These are phyloP conservation scores for Hypholoma sublateritium DNA, from an alignment of 768 basidiomycete species.

Conservation along the genomic window DNA sequence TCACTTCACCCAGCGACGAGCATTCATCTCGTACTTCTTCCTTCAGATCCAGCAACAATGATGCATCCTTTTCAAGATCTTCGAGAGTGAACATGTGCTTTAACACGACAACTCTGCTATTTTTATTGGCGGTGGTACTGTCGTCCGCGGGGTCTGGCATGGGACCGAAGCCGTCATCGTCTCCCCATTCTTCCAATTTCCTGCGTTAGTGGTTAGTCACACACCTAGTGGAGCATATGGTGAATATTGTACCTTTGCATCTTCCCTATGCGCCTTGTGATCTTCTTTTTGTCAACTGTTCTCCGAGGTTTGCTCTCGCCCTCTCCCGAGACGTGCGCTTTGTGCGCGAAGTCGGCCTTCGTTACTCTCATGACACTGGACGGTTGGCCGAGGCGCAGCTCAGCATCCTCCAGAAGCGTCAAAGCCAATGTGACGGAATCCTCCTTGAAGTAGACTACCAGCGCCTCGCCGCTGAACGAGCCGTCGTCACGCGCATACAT, in stretches of 20 bases:
- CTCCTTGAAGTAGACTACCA: conserved; percentile 97
- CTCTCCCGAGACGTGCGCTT: conserved; percentile 41
- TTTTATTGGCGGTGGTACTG: conserved; percentile 44
- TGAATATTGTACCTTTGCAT: conserved; percentile 74
- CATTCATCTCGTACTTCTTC: conserved; percentile 97
- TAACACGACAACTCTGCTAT: conserved; percentile 83
- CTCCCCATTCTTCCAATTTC: conserved; percentile 93
- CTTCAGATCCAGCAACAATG: conserved; percentile 88
- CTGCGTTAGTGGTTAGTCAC: conserved; percentile 36
- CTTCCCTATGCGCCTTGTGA: conserved; percentile 72
- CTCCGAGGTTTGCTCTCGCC: conserved; percentile 51
- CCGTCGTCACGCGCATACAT: conserved; percentile 90
- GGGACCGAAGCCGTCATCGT: conserved; percentile 90
- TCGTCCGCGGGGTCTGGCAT: conserved; percentile 56
- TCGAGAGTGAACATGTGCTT: conserved; percentile 93
- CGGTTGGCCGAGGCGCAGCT: conserved; percentile 80
- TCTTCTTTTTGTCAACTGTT: conserved; percentile 77
- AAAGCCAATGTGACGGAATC: conserved; percentile 88
- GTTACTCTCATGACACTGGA: conserved; percentile 71
- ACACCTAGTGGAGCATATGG: background rate
- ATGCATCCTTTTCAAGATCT: conserved; percentile 83
- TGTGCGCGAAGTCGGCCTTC: conserved; percentile 79
- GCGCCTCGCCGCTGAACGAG: conserved; percentile 87
- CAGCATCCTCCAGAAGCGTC: conserved; percentile 87
- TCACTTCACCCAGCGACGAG: conserved; percentile 87